A percentile compares a stretch with the other conserved stretches of the same genome.
Evolutionary conservation across 2,329 filamentous ascomycete species (phyloP).

Genomic region (Fusarium poae): DNA sequence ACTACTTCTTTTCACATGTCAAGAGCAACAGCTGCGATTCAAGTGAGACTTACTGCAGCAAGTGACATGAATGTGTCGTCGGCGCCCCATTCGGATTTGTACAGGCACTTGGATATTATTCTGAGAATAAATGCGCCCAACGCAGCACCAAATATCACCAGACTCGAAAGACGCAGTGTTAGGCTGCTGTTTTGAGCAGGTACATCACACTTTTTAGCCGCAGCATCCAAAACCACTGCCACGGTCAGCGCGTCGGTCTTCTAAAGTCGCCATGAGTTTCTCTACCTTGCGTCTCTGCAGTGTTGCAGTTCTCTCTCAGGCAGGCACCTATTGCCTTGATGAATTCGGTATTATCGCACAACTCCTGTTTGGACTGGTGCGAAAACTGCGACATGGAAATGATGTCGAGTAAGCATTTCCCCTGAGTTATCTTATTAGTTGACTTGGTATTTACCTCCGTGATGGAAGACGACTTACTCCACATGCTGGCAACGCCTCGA

Average conservation of each 20-base stretch:
- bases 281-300: not conserved
- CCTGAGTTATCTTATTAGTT: not conserved
- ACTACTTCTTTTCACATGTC: not conserved
- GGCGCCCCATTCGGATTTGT: not conserved
- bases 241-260: not conserved
- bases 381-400: not conserved
- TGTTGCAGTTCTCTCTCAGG: not conserved
- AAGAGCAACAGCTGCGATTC: rapidly evolving
- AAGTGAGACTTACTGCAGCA: not conserved
- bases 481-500: not conserved
- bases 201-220: not conserved
- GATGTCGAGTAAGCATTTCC: not conserved
- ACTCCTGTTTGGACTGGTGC: not conserved
- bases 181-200: no score
- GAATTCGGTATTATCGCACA: not conserved
- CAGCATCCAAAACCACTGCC: not conserved
- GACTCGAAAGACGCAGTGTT: not conserved
- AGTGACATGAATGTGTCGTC: constrained; percentile 1
- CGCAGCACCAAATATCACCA: not conserved
- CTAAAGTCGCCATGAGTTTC: not conserved
- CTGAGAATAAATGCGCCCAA: rapidly evolving
- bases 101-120: not conserved
- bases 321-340: not conserved
- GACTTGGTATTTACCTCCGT: not conserved
- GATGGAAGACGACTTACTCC: not conserved